phyloP scores from a whole-genome alignment of 371 early-diverging fungal species.

The Lichtheimia hyalospora region DNA sequence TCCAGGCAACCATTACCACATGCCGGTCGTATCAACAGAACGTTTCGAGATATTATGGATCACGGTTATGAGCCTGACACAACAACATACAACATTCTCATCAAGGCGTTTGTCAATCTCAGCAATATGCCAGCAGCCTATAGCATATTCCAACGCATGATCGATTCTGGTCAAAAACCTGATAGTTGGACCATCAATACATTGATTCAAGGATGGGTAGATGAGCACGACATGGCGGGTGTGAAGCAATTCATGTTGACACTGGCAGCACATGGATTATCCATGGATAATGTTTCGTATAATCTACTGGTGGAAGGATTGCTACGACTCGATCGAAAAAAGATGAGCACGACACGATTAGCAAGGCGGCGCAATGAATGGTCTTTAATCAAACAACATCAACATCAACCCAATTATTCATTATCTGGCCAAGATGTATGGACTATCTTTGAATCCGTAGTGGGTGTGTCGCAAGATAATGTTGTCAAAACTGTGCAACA shows the following conservation, averaged over 20 bases:
- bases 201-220: constrained; percentile 35
- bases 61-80: constrained; percentile 69
- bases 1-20: constrained; percentile 31
- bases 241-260: constrained; percentile 27
- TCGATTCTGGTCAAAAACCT: constrained; percentile 16
- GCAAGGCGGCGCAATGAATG: constrained; percentile 18
- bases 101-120: constrained; percentile 70
- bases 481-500: constrained; percentile 1
- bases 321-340: constrained; percentile 25
- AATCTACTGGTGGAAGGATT: constrained; percentile 40
- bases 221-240: constrained; percentile 23
- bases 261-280: neutral
- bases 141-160: constrained; percentile 30
- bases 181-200: constrained; percentile 33
- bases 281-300: constrained; percentile 33
- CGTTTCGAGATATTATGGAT: constrained; percentile 23
- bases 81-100: constrained; percentile 77
- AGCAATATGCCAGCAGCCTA: constrained; percentile 51
- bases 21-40: constrained; percentile 20
- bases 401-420: constrained; percentile 11
- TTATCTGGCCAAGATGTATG: constrained; percentile 28
- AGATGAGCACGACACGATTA: constrained; percentile 6
- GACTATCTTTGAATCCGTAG: constrained; percentile 33
- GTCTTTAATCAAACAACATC: constrained; percentile 6
- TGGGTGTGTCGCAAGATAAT: constrained; percentile 20